Conservation (phyloP, 78 protist species). For the Tieghemostelium lacteum region DNA sequence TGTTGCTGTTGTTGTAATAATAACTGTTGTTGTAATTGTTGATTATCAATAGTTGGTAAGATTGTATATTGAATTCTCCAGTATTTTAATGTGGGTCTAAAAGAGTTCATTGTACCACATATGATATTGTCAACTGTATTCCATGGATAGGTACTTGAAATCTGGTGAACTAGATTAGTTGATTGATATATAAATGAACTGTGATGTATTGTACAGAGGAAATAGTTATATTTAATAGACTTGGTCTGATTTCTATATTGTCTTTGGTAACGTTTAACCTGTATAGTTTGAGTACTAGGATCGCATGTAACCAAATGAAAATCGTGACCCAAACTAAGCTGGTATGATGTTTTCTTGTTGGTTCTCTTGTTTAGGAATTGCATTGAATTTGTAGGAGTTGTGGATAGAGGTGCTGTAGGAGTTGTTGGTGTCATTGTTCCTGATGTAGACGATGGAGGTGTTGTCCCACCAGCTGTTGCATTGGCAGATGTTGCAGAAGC, state of each 20-base stretch:
- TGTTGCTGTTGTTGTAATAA: neutral
- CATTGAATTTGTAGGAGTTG: neutral
- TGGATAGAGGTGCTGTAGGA: neutral
- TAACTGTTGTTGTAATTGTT: neutral
- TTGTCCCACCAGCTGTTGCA: neutral
- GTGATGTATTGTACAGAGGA: constrained; percentile 31
- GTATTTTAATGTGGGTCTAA: constrained; percentile 17
- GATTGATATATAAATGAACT: constrained; percentile 2
- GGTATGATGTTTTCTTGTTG: constrained; percentile 13
- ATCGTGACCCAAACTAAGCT: constrained; percentile 70
- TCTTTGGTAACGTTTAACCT: constrained; percentile 77
- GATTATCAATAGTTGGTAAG: constrained; percentile 17
- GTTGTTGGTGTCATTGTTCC: neutral
- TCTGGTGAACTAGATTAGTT: constrained; percentile 26
- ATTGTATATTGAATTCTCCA: constrained; percentile 59
- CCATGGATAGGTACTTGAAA: constrained; percentile 61
- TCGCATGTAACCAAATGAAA: constrained; percentile 73
- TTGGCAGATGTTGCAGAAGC: neutral
- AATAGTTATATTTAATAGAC: constrained; percentile 30
- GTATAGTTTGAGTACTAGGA: constrained; percentile 52
- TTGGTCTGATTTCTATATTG: constrained; percentile 2
- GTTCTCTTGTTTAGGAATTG: neutral
- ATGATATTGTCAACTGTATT: constrained; percentile 62
- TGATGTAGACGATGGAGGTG: neutral
- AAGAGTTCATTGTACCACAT: constrained; percentile 39